phyloP scores from a whole-genome alignment of 441 rosid species.

The Geranium incanum region DNA sequence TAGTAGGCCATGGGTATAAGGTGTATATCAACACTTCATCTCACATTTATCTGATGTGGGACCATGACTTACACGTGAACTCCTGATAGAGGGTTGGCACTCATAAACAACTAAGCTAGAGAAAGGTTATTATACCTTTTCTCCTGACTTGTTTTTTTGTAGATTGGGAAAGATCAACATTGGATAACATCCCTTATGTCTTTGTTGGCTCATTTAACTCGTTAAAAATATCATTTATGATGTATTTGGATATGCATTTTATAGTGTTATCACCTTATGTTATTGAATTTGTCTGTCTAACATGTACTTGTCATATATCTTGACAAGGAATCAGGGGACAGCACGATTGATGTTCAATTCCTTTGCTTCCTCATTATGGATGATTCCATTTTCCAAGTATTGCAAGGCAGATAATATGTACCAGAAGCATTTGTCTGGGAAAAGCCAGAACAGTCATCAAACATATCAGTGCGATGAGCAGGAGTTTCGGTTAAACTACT shows the following conservation, averaged over 20 bases:
- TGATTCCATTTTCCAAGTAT: slow-evolving; percentile 82
- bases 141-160: background rate
- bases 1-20: too few relatives aligned
- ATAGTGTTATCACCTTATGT: slow-evolving; percentile 13
- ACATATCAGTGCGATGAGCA: slow-evolving; percentile 65
- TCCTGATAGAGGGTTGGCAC: background rate
- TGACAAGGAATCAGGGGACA: slow-evolving; percentile 91
- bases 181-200: background rate
- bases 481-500: slow-evolving; percentile 70
- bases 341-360: slow-evolving; percentile 86
- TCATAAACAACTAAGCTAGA: background rate
- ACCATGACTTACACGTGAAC: too few relatives aligned
- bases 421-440: slow-evolving; percentile 64
- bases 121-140: slow-evolving; percentile 4
- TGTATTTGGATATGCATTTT: slow-evolving; percentile 2
- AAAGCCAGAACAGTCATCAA: slow-evolving; percentile 43
- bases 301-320: slow-evolving; percentile 31
- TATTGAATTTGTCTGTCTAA: slow-evolving; percentile 30
- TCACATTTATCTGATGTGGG: too few relatives aligned
- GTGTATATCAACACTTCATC: too few relatives aligned
- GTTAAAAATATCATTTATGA: background rate
- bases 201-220: background rate
- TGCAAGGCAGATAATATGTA: slow-evolving; percentile 61
- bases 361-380: slow-evolving; percentile 83
- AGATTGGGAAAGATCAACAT: background rate